Evolutionary conservation across 257 asterid species (phyloP), one percentile per base, ranked within the genome.

Genomic region (Mentha longifolia): DNA sequence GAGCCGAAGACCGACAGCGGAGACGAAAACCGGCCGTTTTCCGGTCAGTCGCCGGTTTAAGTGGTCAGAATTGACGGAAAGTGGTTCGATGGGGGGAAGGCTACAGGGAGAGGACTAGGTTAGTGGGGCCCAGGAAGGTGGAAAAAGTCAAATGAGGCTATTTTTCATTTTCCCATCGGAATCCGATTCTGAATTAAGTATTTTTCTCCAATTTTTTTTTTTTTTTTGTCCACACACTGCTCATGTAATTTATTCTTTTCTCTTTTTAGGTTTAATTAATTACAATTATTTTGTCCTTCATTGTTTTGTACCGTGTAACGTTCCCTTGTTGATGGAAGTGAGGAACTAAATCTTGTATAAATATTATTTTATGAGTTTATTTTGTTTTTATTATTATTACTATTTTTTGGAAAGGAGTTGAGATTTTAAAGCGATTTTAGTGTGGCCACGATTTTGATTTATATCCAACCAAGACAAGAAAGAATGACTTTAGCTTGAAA

Each of bases 41-140:
- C 95, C 51, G 78, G 70, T 41, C 79, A 73, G 47, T 54, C 86
- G 7, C 85, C 88, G 70, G 89, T 88, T 66, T 88, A 82, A 3
- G 14, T 15, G 31, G 73, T 74, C 78, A 66, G 57, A n/a, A 10
- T 74, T 58, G 78, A 55, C 78, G 68, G 61, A 73, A 17, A 28
- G 62, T 5, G 11, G 35, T 30, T n/a, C n/a, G n/a, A n/a, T n/a
- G n/a, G n/a, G n/a, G 70, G 59, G 41, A 28, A 3, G 20, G 33
- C 2, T n/a, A 46, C 9, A 33, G 68, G 57, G 15, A 4, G 67
- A 59, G 59, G 46, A 70, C 20, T 45, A 46, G 61, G 68, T 0
- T 12, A 11, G 71, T 63, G 71, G 77, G 77, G n/a, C 59, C 77
- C 33, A 7, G 7, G 10, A 35, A 5, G 17, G 39, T 9, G 57